Evolutionary conservation across 164 flowering plant species (phyloP).

Genomic region (Buxus sempervirens): DNA sequence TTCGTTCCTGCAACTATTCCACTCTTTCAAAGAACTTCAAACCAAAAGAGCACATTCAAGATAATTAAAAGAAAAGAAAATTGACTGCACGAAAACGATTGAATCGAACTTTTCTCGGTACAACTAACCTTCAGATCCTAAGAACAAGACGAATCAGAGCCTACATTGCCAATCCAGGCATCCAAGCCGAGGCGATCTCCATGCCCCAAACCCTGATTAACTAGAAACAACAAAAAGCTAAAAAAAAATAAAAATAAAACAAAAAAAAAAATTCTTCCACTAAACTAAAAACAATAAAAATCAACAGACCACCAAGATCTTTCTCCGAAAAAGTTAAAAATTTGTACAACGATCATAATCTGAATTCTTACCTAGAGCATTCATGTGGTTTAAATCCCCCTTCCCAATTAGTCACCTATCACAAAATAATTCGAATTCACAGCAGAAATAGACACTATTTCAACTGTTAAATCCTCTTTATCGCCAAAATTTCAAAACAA

Average conservation of each 20-base stretch:
- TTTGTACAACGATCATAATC: background rate
- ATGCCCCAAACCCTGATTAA: constrained; percentile 16
- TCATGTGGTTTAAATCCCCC: background rate
- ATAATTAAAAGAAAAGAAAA: background rate
- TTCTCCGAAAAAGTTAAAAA: background rate
- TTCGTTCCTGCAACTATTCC: constrained; percentile 18
- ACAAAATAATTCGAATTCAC: background rate
- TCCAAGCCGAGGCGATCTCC: constrained; percentile 20
- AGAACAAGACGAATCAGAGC: constrained; percentile 13
- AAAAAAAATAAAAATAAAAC: background rate
- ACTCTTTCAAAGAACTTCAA: background rate
- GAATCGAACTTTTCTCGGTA: background rate
- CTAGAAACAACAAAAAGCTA: constrained; percentile 4
- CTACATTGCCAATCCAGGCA: constrained; percentile 23
- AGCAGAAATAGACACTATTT: background rate
- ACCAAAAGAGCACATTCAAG: background rate
- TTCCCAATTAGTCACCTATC: too few relatives aligned
- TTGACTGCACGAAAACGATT: background rate
- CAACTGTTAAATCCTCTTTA: background rate
- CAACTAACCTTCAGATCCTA: constrained; percentile 13
- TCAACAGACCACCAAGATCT: background rate
- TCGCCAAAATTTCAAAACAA: too few relatives aligned
- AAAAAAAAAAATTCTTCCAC: too few relatives aligned
- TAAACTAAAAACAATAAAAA: background rate
- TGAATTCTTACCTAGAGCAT: background rate